Percentiles rank a stretch among this genome's conserved stretches.
phyloP scores from a whole-genome alignment of 139 green algal genomes.

The Tetraselmis striata region DNA sequence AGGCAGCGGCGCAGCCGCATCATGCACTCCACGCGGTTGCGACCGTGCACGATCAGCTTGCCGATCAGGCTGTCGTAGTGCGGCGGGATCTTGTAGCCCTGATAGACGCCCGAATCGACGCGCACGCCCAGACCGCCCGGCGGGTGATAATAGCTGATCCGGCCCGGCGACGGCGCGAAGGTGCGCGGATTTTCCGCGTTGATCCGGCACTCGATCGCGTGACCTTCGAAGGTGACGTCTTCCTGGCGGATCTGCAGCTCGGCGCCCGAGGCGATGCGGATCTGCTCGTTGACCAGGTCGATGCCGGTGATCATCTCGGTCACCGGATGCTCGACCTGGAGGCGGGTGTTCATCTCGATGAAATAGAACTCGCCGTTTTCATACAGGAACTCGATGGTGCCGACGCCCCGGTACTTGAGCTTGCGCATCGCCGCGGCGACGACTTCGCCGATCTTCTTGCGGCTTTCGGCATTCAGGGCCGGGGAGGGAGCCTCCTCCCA shows the following conservation, averaged over 20 bases:
- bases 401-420: slow-evolving; percentile 75
- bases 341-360: slow-evolving; percentile 97
- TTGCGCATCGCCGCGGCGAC: background rate
- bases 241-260: slow-evolving; percentile 73
- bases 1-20: too few species aligned
- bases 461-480: slow-evolving; percentile 44
- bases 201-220: slow-evolving; percentile 90
- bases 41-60: slow-evolving; percentile 98
- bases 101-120: slow-evolving; percentile 97
- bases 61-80: slow-evolving; percentile 96
- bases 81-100: slow-evolving; percentile 83
- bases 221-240: slow-evolving; percentile 79
- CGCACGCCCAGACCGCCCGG: slow-evolving; percentile 85
- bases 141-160: slow-evolving; percentile 82
- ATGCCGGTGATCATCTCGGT: slow-evolving; percentile 93
- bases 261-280: slow-evolving; percentile 74
- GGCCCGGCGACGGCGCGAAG: slow-evolving; percentile 65
- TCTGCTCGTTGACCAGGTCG: slow-evolving; percentile 91
- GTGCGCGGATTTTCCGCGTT: slow-evolving; percentile 93
- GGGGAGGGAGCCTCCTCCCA: slow-evolving; percentile 90
- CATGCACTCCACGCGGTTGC: too few species aligned
- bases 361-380: slow-evolving; percentile 93
- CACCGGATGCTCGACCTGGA: slow-evolving; percentile 94
- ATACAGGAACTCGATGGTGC: slow-evolving; percentile 93
- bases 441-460: background rate